Evolutionary conservation across 225 moss, liverwort and hornwort genomes (phyloP).

Genomic region (Physcomitrium patens): DNA sequence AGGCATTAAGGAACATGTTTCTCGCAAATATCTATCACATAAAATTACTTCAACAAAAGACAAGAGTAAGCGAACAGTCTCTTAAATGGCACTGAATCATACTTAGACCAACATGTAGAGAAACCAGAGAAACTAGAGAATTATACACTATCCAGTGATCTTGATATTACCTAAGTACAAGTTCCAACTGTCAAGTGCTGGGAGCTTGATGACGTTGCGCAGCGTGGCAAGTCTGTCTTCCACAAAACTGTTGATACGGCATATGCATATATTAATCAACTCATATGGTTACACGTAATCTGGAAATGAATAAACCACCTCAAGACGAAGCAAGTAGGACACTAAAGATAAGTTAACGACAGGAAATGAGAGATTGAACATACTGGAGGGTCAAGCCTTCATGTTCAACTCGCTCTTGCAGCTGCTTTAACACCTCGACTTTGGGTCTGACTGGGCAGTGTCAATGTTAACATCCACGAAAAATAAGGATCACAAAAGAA

Average conservation of each 20-base stretch:
- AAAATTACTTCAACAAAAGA: neutral
- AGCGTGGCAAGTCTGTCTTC: conserved; percentile 94
- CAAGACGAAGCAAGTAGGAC: neutral
- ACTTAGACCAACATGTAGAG: neutral
- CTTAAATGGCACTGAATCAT: neutral
- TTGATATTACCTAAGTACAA: conserved; percentile 72
- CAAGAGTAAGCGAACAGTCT: neutral
- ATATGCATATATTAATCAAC: conserved; percentile 19
- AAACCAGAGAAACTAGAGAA: neutral
- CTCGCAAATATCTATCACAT: neutral
- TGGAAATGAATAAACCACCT: neutral
- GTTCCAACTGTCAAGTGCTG: conserved; percentile 86
- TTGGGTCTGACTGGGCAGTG: conserved; percentile 66
- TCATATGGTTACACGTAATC: conserved; percentile 9
- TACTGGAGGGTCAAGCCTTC: conserved; percentile 85
- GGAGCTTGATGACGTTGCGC: conserved; percentile 77
- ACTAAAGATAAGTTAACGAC: neutral
- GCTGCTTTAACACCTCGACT: conserved; percentile 91
- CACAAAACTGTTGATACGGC: conserved; percentile 77
- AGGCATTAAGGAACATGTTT: neutral
- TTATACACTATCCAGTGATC: neutral
- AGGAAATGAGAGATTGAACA: conserved; percentile 29
- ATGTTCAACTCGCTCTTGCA: conserved; percentile 75
- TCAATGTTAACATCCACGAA: conserved; percentile 32
- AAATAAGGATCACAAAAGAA: neutral